These are phyloP conservation scores for Rubia yunnanensis DNA, from an alignment of 257 asterid genomes.

Conservation along the genomic window DNA sequence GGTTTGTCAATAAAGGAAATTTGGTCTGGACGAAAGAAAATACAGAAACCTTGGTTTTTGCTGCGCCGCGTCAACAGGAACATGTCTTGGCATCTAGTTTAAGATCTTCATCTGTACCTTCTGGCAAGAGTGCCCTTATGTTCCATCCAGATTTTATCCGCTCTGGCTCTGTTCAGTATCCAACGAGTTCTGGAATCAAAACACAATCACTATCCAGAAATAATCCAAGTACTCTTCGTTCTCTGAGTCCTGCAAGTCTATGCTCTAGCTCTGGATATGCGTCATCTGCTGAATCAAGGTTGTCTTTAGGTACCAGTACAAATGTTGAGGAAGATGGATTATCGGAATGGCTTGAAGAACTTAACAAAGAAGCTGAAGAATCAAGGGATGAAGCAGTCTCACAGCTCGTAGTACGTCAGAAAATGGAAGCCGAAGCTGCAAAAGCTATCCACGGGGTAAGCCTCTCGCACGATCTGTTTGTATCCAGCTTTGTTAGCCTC, in stretches of 20 bases:
- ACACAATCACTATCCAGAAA: conserved; percentile 12
- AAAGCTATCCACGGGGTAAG: conserved; percentile 45
- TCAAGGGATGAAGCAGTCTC: conserved; percentile 35
- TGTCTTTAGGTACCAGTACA: conserved; percentile 20
- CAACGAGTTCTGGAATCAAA: conserved; percentile 19
- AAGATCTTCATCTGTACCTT: conserved; percentile 27
- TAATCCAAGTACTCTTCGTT: conserved; percentile 15
- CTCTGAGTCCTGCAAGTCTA: conserved; percentile 20
- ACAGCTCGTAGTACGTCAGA: conserved; percentile 29
- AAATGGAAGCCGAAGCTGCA: conserved; percentile 44
- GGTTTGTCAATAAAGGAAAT: conserved; percentile 67
- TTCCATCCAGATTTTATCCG: conserved; percentile 14
- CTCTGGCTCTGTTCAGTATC: conserved; percentile 22
- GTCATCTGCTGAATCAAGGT: conserved; percentile 25
- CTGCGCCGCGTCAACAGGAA: conserved; percentile 21
- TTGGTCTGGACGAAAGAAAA: conserved; percentile 57
- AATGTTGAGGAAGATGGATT: conserved; percentile 34
- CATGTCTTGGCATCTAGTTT: conserved; percentile 21
- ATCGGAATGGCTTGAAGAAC: conserved; percentile 29
- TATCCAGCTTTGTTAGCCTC: too few relatives aligned
- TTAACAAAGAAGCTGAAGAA: conserved; percentile 30
- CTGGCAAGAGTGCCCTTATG: conserved; percentile 21
- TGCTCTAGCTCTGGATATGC: conserved; percentile 21
- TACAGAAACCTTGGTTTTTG: conserved; percentile 25
- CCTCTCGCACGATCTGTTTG: too few relatives aligned